A percentile compares a stretch with the other conserved stretches of the same genome.
Evolutionary conservation across 345 rosid species (phyloP).

Genomic region (Boechera stricta): DNA sequence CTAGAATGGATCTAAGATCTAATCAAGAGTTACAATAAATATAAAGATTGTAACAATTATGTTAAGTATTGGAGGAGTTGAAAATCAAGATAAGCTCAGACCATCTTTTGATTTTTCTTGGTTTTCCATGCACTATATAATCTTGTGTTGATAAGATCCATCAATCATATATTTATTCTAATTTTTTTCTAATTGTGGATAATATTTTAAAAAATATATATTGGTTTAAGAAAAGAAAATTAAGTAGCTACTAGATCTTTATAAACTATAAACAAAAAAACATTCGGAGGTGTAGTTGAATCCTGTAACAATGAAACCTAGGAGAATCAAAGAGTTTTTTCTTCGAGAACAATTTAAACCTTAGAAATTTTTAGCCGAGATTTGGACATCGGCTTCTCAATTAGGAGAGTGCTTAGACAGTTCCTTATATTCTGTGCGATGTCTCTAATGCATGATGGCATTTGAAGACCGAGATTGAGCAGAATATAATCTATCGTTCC

Average conservation of each 20-base stretch:
- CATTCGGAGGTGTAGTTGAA: not conserved
- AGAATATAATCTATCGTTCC: not conserved
- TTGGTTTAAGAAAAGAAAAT: not conserved
- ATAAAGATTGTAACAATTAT: constrained; percentile 5
- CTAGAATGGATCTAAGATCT: constrained; percentile 47
- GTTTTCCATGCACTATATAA: not conserved
- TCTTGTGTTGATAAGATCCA: not conserved
- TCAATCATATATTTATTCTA: not conserved
- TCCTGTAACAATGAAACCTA: not conserved
- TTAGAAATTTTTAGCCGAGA: too few relatives aligned
- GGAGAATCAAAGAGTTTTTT: not conserved
- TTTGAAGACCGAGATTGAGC: not conserved
- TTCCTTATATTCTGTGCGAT: not conserved
- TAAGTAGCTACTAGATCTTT: not conserved
- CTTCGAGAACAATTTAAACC: not conserved
- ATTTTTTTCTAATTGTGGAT: not conserved
- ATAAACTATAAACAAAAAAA: not conserved
- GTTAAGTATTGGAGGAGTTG: constrained; percentile 16
- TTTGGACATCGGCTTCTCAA: not conserved
- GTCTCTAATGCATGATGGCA: not conserved
- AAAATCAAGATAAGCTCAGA: constrained; percentile 14
- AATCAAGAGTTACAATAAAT: constrained; percentile 16
- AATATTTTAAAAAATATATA: not conserved
- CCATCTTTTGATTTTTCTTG: not conserved
- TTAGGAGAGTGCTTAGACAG: not conserved